Evolutionary conservation across 139 green algal genomes (phyloP).

Genomic region (Coelastrella sp.): DNA sequence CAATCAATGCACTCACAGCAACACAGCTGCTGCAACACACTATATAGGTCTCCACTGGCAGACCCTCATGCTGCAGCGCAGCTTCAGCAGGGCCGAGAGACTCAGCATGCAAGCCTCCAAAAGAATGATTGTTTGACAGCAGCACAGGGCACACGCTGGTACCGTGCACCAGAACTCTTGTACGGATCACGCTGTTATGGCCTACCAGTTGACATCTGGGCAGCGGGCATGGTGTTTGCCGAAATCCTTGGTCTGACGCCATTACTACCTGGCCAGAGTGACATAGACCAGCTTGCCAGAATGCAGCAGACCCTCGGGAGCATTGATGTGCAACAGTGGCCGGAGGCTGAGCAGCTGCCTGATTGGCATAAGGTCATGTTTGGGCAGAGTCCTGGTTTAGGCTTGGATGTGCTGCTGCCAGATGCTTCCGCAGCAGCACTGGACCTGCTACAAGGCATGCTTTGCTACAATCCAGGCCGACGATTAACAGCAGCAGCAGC

Average conservation of each 20-base stretch:
- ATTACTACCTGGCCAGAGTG: constrained; percentile 70
- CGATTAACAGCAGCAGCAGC: constrained; percentile 64
- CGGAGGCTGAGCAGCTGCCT: constrained; percentile 19
- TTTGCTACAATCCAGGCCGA: constrained; percentile 28
- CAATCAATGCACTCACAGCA: too few relatives aligned
- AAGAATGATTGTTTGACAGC: constrained; percentile 46
- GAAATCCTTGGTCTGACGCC: constrained; percentile 79
- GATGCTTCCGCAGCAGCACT: constrained; percentile 18
- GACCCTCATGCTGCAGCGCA: too few relatives aligned
- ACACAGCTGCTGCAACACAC: too few relatives aligned
- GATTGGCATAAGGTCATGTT: constrained; percentile 31
- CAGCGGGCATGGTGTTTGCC: constrained; percentile 67
- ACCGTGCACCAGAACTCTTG: constrained; percentile 91
- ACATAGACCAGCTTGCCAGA: constrained; percentile 59
- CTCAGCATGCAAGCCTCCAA: too few relatives aligned
- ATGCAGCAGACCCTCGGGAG: constrained; percentile 53
- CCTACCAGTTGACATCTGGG: constrained; percentile 88
- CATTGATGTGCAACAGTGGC: constrained; percentile 44
- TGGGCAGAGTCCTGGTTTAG: neutral
- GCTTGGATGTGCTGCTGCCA: constrained; percentile 1
- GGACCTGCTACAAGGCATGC: constrained; percentile 49
- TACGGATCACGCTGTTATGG: constrained; percentile 86
- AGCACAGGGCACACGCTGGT: constrained; percentile 93
- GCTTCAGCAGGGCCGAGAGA: too few relatives aligned
- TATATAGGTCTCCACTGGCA: too few relatives aligned